These are phyloP conservation scores for Candida sanyiensis DNA, from an alignment of 805 yeast genomes.

Conservation along the genomic window DNA sequence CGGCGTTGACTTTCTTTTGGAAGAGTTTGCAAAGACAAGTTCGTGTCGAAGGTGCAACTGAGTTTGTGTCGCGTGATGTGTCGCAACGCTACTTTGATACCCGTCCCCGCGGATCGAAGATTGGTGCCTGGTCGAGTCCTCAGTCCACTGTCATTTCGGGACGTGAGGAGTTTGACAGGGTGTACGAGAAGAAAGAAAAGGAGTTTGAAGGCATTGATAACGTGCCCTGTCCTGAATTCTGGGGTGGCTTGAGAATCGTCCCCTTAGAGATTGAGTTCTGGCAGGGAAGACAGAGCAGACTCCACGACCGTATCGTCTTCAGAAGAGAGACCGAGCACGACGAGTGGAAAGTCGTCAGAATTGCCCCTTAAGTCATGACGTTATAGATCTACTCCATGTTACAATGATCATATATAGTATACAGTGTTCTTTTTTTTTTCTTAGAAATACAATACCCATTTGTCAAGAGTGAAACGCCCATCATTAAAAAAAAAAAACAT, in stretches of 20 bases:
- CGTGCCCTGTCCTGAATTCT: conserved; percentile 85
- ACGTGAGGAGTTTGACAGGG: conserved; percentile 58
- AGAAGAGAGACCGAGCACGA: conserved; percentile 46
- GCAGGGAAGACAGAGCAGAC: conserved; percentile 90
- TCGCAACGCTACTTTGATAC: conserved; percentile 74
- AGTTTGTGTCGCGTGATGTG: conserved; percentile 65
- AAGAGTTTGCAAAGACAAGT: conserved; percentile 86
- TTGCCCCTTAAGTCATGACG: conserved; percentile 55
- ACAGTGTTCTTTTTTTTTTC: too few species aligned
- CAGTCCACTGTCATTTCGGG: conserved; percentile 59
- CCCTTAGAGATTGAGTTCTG: conserved; percentile 94
- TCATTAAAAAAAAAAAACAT: too few species aligned
- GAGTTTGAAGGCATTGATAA: conserved; percentile 57
- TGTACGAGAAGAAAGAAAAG: conserved; percentile 42
- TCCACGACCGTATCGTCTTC: conserved; percentile 84
- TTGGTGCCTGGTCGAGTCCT: conserved; percentile 97
- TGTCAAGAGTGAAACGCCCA: too few species aligned
- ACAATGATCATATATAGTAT: too few species aligned
- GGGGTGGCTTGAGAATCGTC: conserved; percentile 91
- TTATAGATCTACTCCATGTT: too few species aligned
- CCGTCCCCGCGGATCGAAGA: conserved; percentile 86
- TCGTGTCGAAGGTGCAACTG: conserved; percentile 82
- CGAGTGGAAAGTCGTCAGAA: conserved; percentile 60
- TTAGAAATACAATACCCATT: too few species aligned
- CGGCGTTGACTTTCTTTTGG: conserved; percentile 89